Conservation (phyloP, 495 filamentous ascomycete genomes). For the Annulohypoxylon bovei region DNA sequence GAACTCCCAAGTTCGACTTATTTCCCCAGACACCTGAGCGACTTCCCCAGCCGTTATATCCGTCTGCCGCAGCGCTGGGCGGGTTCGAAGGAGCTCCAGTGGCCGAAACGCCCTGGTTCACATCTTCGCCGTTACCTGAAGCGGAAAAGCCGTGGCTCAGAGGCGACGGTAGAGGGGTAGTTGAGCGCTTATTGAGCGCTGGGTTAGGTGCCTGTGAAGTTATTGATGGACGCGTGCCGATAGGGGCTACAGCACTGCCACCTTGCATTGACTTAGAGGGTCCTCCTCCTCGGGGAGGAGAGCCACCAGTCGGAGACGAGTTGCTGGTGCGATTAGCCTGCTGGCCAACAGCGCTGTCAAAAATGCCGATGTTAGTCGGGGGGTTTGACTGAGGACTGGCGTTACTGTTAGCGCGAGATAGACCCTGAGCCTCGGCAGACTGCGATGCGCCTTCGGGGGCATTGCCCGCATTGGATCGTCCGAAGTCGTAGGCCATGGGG, state of each 20-base stretch:
- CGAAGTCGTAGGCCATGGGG: slow-evolving; percentile 60
- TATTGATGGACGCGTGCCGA: slow-evolving; percentile 84
- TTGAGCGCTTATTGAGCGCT: slow-evolving; percentile 83
- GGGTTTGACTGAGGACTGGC: slow-evolving; percentile 77
- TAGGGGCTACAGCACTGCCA: slow-evolving; percentile 82
- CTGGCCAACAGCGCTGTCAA: slow-evolving; percentile 71
- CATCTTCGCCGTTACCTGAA: slow-evolving; percentile 48
- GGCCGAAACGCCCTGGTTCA: slow-evolving; percentile 36
- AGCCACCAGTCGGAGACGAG: slow-evolving; percentile 85
- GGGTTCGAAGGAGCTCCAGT: slow-evolving; percentile 53
- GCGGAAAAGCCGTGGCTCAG: slow-evolving; percentile 80
- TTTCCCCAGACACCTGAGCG: slow-evolving; percentile 79
- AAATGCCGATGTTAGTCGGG: slow-evolving; percentile 71
- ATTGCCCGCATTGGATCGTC: slow-evolving; percentile 52
- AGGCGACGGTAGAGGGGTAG: slow-evolving; percentile 89
- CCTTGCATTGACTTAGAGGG: slow-evolving; percentile 58
- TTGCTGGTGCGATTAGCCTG: slow-evolving; percentile 86
- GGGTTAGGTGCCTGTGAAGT: slow-evolving; percentile 66
- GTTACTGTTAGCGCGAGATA: slow-evolving; percentile 86
- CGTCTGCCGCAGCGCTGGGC: slow-evolving; percentile 51
- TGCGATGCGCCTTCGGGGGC: slow-evolving; percentile 56
- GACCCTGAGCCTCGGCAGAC: slow-evolving; percentile 64
- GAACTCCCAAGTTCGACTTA: slow-evolving; percentile 74
- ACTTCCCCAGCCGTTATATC: slow-evolving; percentile 74
- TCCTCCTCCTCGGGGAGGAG: slow-evolving; percentile 74